A percentile compares a stretch with the other conserved stretches of the same genome.
Evolutionary conservation across 768 basidiomycete species (phyloP).

Genomic region (Collybia mongolica): DNA sequence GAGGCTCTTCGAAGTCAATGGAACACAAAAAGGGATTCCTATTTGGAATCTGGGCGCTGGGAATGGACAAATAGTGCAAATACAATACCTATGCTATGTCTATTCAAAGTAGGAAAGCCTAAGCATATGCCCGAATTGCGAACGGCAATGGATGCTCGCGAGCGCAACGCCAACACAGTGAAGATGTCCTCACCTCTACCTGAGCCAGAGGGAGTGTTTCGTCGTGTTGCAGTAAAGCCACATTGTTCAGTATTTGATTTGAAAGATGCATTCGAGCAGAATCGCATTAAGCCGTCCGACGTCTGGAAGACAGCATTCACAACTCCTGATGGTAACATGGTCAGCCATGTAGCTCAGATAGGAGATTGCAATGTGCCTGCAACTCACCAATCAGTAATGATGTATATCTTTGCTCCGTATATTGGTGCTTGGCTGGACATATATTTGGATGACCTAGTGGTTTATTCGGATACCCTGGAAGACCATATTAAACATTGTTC

Average conservation of each 20-base stretch:
- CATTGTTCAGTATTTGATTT: background rate
- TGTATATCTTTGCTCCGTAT: conserved; percentile 18
- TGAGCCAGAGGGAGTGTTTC: background rate
- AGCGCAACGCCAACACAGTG: background rate
- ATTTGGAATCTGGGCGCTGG: conserved; percentile 26
- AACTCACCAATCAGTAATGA: conserved; percentile 40
- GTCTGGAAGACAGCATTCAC: background rate
- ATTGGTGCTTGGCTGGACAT: conserved; percentile 22
- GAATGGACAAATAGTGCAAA: conserved; percentile 28
- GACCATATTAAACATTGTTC: conserved; percentile 30
- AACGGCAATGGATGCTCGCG: conserved; percentile 26
- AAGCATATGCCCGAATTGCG: background rate
- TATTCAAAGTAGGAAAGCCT: background rate
- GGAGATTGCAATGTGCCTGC: conserved; percentile 4
- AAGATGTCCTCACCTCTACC: background rate
- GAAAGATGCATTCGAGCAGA: background rate
- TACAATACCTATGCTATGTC: conserved; percentile 28
- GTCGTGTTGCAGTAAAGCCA: background rate
- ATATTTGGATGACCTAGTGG: conserved; percentile 40
- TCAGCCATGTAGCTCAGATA: background rate
- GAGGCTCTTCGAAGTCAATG: conserved; percentile 30
- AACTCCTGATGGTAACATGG: conserved; percentile 7
- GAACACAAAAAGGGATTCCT: conserved; percentile 25
- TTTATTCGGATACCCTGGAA: conserved; percentile 34
- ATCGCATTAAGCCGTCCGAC: background rate